Conservation (phyloP, 805 yeast species). For the Cyberlindnera galapagoensis region DNA sequence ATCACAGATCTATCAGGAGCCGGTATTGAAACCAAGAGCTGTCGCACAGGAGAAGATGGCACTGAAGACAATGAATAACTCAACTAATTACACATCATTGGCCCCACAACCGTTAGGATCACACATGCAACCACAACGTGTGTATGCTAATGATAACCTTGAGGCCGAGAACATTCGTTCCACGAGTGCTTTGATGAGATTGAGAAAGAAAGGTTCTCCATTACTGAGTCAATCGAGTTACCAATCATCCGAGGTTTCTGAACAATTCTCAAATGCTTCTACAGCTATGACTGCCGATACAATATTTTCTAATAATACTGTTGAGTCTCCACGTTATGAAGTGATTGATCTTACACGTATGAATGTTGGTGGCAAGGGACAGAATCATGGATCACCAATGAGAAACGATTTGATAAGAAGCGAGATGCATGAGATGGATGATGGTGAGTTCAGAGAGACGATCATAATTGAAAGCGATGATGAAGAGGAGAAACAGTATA, state of each 20-base stretch:
- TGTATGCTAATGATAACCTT: conserved; percentile 11
- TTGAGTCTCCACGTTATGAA: too few species aligned
- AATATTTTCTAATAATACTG: conserved; percentile 1
- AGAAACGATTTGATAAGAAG: conserved; percentile 7
- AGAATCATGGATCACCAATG: too few species aligned
- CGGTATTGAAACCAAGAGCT: background rate
- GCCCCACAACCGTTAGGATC: conserved; percentile 11
- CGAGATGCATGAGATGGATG: conserved; percentile 11
- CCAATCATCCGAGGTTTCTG: conserved; percentile 22
- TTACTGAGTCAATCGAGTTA: conserved; percentile 20
- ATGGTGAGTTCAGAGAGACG: conserved; percentile 18
- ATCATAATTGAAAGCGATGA: conserved; percentile 21
- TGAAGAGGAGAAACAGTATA: conserved; percentile 8
- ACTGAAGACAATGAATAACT: background rate
- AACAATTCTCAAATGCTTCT: conserved; percentile 16
- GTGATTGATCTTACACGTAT: too few species aligned
- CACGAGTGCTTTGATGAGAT: background rate
- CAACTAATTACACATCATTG: too few species aligned
- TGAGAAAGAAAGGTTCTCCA: conserved; percentile 9
- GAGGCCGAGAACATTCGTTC: conserved; percentile 19
- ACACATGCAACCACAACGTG: conserved; percentile 12
- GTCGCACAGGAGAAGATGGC: background rate
- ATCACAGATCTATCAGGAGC: conserved; percentile 11
- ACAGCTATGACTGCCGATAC: conserved; percentile 11
- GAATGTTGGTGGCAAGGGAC: too few species aligned